Conservation (phyloP, 140 eudicot genomes). For the Bidens hawaiensis region DNA sequence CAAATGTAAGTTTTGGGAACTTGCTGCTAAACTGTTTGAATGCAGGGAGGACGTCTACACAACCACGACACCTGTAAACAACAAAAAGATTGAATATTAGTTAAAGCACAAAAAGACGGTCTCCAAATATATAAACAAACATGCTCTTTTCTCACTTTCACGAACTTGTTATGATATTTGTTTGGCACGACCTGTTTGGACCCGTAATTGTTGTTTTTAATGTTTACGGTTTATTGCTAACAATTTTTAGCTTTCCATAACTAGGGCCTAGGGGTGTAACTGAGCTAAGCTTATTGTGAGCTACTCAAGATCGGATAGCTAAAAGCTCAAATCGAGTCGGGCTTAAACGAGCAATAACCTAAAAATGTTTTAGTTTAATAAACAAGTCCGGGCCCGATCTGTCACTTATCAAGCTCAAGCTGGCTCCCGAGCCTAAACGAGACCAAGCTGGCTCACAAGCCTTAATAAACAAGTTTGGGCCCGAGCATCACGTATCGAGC, state of each 20-base stretch:
- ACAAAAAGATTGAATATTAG: background rate
- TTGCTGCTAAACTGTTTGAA: conserved; percentile 59
- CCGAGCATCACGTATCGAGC: too few relatives aligned
- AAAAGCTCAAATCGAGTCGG: too few relatives aligned
- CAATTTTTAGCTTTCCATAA: background rate
- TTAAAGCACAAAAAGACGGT: background rate
- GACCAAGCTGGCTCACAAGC: too few relatives aligned
- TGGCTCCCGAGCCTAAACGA: too few relatives aligned
- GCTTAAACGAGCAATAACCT: too few relatives aligned
- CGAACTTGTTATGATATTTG: background rate
- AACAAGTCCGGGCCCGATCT: too few relatives aligned
- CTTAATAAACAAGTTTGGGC: too few relatives aligned
- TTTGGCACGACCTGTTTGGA: background rate
- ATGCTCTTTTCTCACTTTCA: background rate
- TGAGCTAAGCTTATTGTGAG: too few relatives aligned
- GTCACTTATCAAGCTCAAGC: too few relatives aligned
- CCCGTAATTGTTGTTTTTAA: background rate
- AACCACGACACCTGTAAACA: conserved; percentile 70
- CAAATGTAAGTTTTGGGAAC: conserved; percentile 70
- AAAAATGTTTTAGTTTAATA: too few relatives aligned
- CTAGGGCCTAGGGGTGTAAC: too few relatives aligned
- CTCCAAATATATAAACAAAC: background rate
- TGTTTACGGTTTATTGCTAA: background rate
- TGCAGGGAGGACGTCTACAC: conserved; percentile 70
- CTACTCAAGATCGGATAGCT: too few relatives aligned